These are phyloP conservation scores for Pestalotiopsis sp. DNA, from an alignment of 2,329 filamentous ascomycete genomes.

Conservation along the genomic window DNA sequence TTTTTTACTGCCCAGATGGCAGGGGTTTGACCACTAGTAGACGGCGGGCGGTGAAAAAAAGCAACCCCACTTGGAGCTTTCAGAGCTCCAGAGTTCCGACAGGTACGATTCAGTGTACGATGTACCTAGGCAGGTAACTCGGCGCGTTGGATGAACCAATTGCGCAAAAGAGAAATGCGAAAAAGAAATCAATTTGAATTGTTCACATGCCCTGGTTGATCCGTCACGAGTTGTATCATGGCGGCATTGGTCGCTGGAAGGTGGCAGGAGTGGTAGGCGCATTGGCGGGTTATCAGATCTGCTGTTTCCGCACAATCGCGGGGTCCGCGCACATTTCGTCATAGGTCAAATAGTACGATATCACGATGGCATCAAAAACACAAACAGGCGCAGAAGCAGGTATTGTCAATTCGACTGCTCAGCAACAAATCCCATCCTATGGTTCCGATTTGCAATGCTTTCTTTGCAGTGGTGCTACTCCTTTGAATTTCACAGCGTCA, in stretches of 20 bases:
- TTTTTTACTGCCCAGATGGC: constrained; percentile 13
- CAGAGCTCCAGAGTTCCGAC: not conserved
- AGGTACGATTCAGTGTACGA: not conserved
- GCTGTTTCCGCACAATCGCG: not conserved
- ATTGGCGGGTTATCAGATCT: not conserved
- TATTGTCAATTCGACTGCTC: constrained; percentile 19
- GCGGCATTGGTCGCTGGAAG: not conserved
- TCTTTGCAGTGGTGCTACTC: constrained; percentile 17
- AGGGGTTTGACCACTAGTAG: not conserved
- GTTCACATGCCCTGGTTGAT: too few relatives aligned
- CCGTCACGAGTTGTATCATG: too few relatives aligned
- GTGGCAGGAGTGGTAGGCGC: not conserved
- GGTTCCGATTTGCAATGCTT: constrained; percentile 14
- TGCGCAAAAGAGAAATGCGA: too few relatives aligned
- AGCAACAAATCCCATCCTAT: constrained; percentile 12
- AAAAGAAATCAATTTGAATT: too few relatives aligned
- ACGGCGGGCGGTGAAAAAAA: constrained; percentile 9
- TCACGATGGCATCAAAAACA: not conserved
- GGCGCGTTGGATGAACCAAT: not conserved
- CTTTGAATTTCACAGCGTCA: not conserved
- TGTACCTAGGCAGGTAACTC: not conserved
- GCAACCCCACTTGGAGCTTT: constrained; percentile 8
- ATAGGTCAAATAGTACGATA: not conserved
- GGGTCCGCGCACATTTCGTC: constrained; percentile 7
- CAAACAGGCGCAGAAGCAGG: constrained; percentile 13